Evolutionary conservation across 2,329 filamentous ascomycete species (phyloP), one percentile per base, ranked within the genome.

Genomic region (Neobulgaria alba): DNA sequence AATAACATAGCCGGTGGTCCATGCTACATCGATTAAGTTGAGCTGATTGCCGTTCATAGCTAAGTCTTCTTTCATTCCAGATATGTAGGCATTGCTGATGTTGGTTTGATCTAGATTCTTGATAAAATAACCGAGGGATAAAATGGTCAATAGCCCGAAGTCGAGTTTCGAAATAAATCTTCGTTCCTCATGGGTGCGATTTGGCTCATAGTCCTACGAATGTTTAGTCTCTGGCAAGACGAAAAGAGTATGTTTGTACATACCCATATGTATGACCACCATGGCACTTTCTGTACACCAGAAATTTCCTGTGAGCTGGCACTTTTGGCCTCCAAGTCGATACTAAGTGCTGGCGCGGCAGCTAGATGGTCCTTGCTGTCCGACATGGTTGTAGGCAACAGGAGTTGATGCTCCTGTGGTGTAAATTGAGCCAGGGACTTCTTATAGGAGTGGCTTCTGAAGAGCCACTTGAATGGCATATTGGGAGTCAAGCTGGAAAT

Each of bases 21-120:
- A 60, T 12, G 55, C 33, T 2, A 53, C 52, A 26, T 55, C 55
- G 30, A 53, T 52, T 33, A 58, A 59, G 43, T 60, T 60, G 33
- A 60, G 54, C 31, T 60, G 50, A 32, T 56, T 58, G 10, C 58
- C 57, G 19, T 57, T 59, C 2, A 60, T 50, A 1, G 36, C 26
- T 3, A 60, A 50, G 16, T 60, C 57, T 38, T 60, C 57, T 33
- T 59, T 58, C 55, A 58, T 57, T 5, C 55, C 54, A 19, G n/a
- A 32, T 36, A 30, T 40, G 30, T 39, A 43, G 33, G 41, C 36
- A 36, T 43, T 43, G 36, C 30, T 43, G 32, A 43, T 43, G 23
- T 43, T 43, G 29, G 36, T 36, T 39, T 43, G 41, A 37, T 43
- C 41, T n/a, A 43, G 37, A 33, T 43, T 54, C 38, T 58, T 58